phyloP scores from a whole-genome alignment of 2,329 filamentous ascomycete genomes.

The Ambrosiella xylebori region DNA sequence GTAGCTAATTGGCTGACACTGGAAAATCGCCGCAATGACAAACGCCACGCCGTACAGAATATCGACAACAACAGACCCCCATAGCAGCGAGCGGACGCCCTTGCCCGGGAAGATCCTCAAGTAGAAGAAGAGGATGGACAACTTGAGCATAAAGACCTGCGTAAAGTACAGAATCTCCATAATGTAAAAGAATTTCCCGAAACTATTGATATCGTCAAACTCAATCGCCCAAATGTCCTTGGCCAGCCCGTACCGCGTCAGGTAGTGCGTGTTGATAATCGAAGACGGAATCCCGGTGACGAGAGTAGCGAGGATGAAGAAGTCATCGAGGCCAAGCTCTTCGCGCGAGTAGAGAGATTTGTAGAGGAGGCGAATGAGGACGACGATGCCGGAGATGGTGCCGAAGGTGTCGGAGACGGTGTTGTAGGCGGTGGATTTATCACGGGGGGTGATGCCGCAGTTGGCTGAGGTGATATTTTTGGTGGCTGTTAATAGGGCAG shows the following conservation, averaged over 20 bases:
- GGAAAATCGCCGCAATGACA: conserved; percentile 25
- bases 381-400: conserved; percentile 21
- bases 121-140: conserved; percentile 34
- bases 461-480: conserved; percentile 17
- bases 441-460: conserved; percentile 16
- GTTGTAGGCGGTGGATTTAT: conserved; percentile 20
- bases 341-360: conserved; percentile 19
- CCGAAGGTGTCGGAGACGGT: conserved; percentile 19
- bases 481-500: conserved; percentile 8
- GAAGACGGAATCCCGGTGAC: conserved; percentile 18
- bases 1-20: conserved; percentile 29
- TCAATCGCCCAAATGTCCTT: conserved; percentile 29
- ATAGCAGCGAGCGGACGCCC: conserved; percentile 21
- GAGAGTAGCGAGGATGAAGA: conserved; percentile 18
- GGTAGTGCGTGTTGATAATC: conserved; percentile 18
- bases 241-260: conserved; percentile 23
- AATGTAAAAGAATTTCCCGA: conserved; percentile 24
- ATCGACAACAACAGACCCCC: conserved; percentile 23
- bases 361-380: conserved; percentile 23
- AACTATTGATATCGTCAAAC: conserved; percentile 23
- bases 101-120: conserved; percentile 29
- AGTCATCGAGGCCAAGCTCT: conserved; percentile 22
- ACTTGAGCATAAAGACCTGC: conserved; percentile 26
- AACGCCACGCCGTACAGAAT: conserved; percentile 22
- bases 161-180: conserved; percentile 26